A percentile compares a stretch with the other conserved stretches of the same genome.
These are phyloP conservation scores for Gynandropsis gynandra DNA, from an alignment of 345 rosid genomes.

Conservation along the genomic window DNA sequence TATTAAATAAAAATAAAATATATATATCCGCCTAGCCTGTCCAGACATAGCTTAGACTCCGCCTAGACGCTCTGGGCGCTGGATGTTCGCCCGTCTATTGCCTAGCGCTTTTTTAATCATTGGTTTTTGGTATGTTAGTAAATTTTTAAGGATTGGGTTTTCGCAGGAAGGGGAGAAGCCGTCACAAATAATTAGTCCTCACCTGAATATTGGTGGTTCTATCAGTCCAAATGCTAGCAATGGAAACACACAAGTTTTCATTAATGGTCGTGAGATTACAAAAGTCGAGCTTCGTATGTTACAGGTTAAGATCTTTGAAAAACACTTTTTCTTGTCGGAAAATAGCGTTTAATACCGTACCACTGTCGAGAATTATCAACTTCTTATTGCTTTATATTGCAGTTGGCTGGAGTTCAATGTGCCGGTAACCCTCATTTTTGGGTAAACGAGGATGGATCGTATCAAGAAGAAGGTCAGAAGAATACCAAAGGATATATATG, in stretches of 20 bases:
- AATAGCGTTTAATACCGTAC: conserved; percentile 13
- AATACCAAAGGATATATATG: conserved; percentile 95
- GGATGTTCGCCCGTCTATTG: too few relatives aligned
- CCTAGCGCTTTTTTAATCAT: too few relatives aligned
- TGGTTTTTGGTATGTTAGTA: too few relatives aligned
- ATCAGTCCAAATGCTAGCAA: conserved; percentile 76
- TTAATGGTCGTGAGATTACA: conserved; percentile 92
- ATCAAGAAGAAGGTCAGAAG: conserved; percentile 99
- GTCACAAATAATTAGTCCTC: conserved; percentile 75
- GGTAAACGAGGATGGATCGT: conserved; percentile 99
- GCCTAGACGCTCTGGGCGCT: too few relatives aligned
- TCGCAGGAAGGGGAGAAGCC: conserved; percentile 96
- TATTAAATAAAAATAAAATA: too few relatives aligned
- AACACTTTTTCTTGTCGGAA: not conserved
- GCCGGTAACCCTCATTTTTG: conserved; percentile 99
- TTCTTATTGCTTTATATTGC: conserved; percentile 24
- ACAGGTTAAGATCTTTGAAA: conserved; percentile 51
- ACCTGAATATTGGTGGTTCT: conserved; percentile 90
- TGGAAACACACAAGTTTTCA: conserved; percentile 87
- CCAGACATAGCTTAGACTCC: too few relatives aligned
- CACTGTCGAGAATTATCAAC: not conserved
- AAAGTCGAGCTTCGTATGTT: conserved; percentile 92
- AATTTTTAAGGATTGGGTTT: conserved; percentile 13
- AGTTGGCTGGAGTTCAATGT: conserved; percentile 99
- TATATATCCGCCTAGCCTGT: too few relatives aligned